These are phyloP conservation scores for Erysimum cheiri DNA, from an alignment of 441 rosid species.

Conservation along the genomic window DNA sequence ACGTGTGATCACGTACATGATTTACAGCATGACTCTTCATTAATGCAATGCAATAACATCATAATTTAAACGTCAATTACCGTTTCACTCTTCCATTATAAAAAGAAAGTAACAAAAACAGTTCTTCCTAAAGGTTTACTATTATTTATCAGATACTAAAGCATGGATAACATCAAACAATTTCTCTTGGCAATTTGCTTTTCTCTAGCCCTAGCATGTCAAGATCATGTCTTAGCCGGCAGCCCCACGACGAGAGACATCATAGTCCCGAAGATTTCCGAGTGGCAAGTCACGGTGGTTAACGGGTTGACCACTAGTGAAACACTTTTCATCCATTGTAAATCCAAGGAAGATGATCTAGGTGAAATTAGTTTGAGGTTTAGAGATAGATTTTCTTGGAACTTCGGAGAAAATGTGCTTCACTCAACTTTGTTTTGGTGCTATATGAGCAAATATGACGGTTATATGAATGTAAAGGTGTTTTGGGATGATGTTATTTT, in stretches of 20 bases:
- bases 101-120: conserved; percentile 5
- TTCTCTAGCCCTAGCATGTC: conserved; percentile 7
- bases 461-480: conserved; percentile 37
- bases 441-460: conserved; percentile 38
- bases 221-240: conserved; percentile 1
- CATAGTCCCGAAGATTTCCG: conserved; percentile 31
- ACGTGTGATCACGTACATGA: conserved; percentile 7
- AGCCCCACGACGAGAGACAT: not conserved
- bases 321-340: conserved; percentile 42
- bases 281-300: conserved; percentile 43
- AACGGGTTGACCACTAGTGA: conserved; percentile 34
- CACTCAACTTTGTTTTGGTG: conserved; percentile 48
- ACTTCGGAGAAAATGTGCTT: conserved; percentile 40
- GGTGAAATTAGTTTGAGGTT: conserved; percentile 31
- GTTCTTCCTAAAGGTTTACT: not conserved
- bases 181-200: conserved; percentile 10
- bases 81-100: conserved; percentile 32
- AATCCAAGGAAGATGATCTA: conserved; percentile 48
- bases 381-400: conserved; percentile 37
- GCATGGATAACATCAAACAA: conserved; percentile 23
- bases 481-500: conserved; percentile 49
- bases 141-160: not conserved
- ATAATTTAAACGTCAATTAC: not conserved
- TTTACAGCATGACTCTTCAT: conserved; percentile 30
- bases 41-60: conserved; percentile 29